phyloP scores from a whole-genome alignment of 805 yeast genomes.

The Starmera dryadoides region DNA sequence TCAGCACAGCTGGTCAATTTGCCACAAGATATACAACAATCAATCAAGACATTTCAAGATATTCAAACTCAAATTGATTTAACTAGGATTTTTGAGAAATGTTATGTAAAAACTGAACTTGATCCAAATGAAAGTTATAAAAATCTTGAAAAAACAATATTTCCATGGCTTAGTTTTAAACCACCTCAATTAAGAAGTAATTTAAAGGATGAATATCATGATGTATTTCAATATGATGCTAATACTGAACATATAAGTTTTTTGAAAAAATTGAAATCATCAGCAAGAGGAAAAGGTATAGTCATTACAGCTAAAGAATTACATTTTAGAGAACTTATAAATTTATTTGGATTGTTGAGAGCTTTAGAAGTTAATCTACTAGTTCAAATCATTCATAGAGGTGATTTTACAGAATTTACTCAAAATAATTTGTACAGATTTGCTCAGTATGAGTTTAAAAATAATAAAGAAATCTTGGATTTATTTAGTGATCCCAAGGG shows the following conservation, averaged over 20 bases:
- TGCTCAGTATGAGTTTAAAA: constrained; percentile 5
- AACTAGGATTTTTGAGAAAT: constrained; percentile 1
- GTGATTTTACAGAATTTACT: constrained; percentile 20
- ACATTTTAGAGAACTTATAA: constrained; percentile 20
- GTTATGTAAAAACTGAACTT: not conserved
- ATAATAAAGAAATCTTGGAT: not conserved
- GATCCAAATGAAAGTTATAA: not conserved
- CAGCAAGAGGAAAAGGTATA: constrained; percentile 19
- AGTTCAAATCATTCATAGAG: constrained; percentile 24
- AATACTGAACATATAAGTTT: not conserved
- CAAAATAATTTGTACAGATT: constrained; percentile 20
- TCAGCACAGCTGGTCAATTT: not conserved
- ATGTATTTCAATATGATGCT: not conserved
- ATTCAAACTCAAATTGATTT: not conserved
- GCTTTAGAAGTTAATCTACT: constrained; percentile 22
- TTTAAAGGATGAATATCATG: not conserved
- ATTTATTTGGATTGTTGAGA: constrained; percentile 32
- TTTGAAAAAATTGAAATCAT: not conserved
- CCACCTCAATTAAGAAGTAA: not conserved
- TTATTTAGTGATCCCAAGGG: too few relatives aligned
- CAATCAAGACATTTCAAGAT: not conserved
- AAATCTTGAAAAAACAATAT: constrained; percentile 1
- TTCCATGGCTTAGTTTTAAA: constrained; percentile 3
- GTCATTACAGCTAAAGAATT: constrained; percentile 23
- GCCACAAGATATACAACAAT: not conserved